Evolutionary conservation across 768 basidiomycete species (phyloP).

Genomic region (Tylopilus cervinicoccineus): DNA sequence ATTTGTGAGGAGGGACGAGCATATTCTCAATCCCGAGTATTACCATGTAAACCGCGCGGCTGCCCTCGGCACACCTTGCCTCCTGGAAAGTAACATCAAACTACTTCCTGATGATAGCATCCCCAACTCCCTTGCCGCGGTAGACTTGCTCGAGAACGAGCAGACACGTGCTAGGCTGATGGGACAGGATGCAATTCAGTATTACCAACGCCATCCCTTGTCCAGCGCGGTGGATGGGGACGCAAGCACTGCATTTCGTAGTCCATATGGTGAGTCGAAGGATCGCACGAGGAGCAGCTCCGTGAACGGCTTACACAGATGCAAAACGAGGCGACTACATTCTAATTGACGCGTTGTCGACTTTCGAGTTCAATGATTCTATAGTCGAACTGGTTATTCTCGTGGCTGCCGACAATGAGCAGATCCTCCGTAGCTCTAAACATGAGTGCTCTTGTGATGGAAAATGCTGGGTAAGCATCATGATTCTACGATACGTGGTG

Average conservation of each 20-base stretch:
- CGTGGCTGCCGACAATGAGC: conserved; percentile 32
- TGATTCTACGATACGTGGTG: background rate
- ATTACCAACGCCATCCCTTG: conserved; percentile 44
- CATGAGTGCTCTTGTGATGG: conserved; percentile 32
- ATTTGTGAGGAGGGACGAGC: conserved; percentile 10
- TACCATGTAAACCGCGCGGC: conserved; percentile 30
- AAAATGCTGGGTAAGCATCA: conserved; percentile 30
- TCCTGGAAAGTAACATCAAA: conserved; percentile 51
- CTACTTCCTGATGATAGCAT: conserved; percentile 35
- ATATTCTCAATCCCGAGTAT: background rate
- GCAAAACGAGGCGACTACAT: conserved; percentile 36
- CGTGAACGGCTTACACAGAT: conserved; percentile 15
- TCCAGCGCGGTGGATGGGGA: conserved; percentile 56
- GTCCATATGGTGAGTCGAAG: conserved; percentile 39
- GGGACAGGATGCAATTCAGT: conserved; percentile 28
- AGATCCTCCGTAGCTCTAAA: conserved; percentile 26
- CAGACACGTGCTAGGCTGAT: conserved; percentile 31
- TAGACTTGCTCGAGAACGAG: conserved; percentile 44
- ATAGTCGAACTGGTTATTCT: conserved; percentile 34
- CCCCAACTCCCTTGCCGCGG: conserved; percentile 24
- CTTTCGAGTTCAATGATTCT: conserved; percentile 16
- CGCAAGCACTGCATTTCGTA: conserved; percentile 47
- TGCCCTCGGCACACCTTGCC: conserved; percentile 43
- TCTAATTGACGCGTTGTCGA: conserved; percentile 35
- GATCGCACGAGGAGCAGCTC: conserved; percentile 6